Base-by-base conservation (phyloP, 352 stramenopile species). In the Phytopythium aichiense region DNA sequence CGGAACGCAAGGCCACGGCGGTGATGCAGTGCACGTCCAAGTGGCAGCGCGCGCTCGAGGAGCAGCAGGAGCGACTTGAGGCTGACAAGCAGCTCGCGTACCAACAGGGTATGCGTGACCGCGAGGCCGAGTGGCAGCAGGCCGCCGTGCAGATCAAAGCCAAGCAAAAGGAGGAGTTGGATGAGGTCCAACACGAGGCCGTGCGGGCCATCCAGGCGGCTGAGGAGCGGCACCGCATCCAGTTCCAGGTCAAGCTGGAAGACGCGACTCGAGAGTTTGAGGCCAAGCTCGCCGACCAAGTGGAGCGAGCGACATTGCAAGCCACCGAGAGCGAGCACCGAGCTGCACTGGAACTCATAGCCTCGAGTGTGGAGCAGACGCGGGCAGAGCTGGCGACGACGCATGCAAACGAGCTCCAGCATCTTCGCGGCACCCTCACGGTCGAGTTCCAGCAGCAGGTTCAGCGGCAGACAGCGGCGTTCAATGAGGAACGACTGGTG, bases 91-190 rank as follows among this genome's bases (percentile, higher is more conserved):
- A 79, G 25, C 61, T 74, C 6, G 64, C 71, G 28, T 93, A 93
- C 58, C 75, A 85, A 6, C 74, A 70, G 62, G 84, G 84, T 0
- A n/a, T 83, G 9, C 67, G 81, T 42, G 84, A 93, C 65, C 82
- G 84, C 1, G 84, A 93, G 58, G 76, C 68, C 12, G 82, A 92
- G 46, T 93, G 84, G 84, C 84, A 92, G 56, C 75, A 87, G 48
- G 84, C 84, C 4, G 84, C 84, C 2, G 20, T 68, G 6, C 72
- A 87, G 54, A 92, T 93, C 63, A 93, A 93, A 56, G 73, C 76
- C 18, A 79, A 81, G 37, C 84, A 93, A 40, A 83, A 86, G 28
- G 78, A 91, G 38, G 82, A 91, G 60, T 66, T 93, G 13, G 68
- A 78, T 16, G 72, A 58, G 28, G 74, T 89, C 5, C 77, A 88